Evolutionary conservation across 805 yeast species (phyloP), one percentile per base, ranked within the genome.

Genomic region (Kodamaea kaohsiungensis): DNA sequence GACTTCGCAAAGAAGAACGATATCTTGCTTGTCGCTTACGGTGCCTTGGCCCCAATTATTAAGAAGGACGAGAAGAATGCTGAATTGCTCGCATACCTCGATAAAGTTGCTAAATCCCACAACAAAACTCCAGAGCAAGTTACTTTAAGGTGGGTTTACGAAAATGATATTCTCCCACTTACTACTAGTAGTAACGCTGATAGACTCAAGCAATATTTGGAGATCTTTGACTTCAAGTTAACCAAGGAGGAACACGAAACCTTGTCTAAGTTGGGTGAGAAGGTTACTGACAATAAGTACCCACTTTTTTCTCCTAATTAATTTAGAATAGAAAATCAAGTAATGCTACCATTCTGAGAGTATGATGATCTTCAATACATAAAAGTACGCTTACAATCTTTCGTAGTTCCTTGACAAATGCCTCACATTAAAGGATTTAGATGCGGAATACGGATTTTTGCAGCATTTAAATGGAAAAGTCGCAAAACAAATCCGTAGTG

Each of bases 31-130:
- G 88, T 83, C 63, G 90, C 89, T 1, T 88, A 85, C 67, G 78
- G 85, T 84, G 92, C 10, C 88, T 89, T 64, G 96, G 96, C 38
- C 92, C 93, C 27, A 88, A 85, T 71, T 86, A 92, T 2, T 89
- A 87, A 71, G 63, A 87, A 53, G 95, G 88, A 69, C 68, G 87
- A 65, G 76, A 79, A 65, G 75, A 72, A 54, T 74, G 79, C 42
- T 68, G 72, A 55, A 93, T 89, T 22, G 65, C 73, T 54, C 66
- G 72, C 55, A 73, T 82, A 33, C 78, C 81, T 89, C 60, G 68
- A 65, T 45, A 55, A 71, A 43, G 84, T 89, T 65, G 90, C 95
- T 46, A 55, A 64, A 8, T 74, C 72, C 15, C 84, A 82, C 61
- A 66, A 69, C 22, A 86, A 80, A 61, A 67, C 87, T 33, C 67